Percentiles rank a stretch among this genome's conserved stretches.
These are phyloP conservation scores for Zygosaccharomyces gambellarensis DNA, from an alignment of 805 yeast genomes.

Conservation along the genomic window DNA sequence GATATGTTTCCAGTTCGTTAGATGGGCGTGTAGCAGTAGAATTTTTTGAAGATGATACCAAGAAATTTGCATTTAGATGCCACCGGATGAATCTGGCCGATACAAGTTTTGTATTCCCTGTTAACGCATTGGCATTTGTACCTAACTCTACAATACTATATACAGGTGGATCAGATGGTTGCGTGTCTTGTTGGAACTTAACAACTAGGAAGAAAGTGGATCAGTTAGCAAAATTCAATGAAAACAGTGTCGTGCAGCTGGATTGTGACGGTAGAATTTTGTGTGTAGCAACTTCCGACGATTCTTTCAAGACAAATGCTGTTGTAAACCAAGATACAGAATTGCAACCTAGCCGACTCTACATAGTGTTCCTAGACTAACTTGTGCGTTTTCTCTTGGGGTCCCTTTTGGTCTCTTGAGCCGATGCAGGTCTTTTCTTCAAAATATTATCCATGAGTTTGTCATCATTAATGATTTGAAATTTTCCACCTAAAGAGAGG, in stretches of 20 bases:
- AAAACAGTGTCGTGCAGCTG: slow-evolving; percentile 40
- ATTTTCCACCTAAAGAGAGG: slow-evolving; percentile 27
- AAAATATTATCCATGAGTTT: slow-evolving; percentile 55
- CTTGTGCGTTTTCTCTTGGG: slow-evolving; percentile 9
- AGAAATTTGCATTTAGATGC: slow-evolving; percentile 75
- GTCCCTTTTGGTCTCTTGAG: slow-evolving; percentile 22
- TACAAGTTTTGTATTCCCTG: slow-evolving; percentile 62
- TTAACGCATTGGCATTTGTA: slow-evolving; percentile 73
- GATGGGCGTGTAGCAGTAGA: slow-evolving; percentile 82
- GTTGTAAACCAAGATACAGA: slow-evolving; percentile 19
- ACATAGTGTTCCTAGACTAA: slow-evolving; percentile 14
- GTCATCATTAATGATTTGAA: slow-evolving; percentile 50
- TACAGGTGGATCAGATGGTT: slow-evolving; percentile 91
- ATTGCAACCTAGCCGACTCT: slow-evolving; percentile 25
- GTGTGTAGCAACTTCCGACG: slow-evolving; percentile 48
- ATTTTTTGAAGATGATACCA: slow-evolving; percentile 44
- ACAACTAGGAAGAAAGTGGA: slow-evolving; percentile 72
- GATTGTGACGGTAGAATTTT: slow-evolving; percentile 31
- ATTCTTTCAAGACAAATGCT: slow-evolving; percentile 41
- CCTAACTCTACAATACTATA: slow-evolving; percentile 71
- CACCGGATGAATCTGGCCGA: slow-evolving; percentile 51
- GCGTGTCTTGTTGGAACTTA: slow-evolving; percentile 86
- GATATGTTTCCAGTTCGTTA: slow-evolving; percentile 65
- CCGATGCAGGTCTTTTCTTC: slow-evolving; percentile 40
- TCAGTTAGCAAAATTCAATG: slow-evolving; percentile 53